Evolutionary conservation across 306 rosid species (phyloP), one percentile per base, ranked within the genome.

Genomic region (Dalbergia cochinchinensis): DNA sequence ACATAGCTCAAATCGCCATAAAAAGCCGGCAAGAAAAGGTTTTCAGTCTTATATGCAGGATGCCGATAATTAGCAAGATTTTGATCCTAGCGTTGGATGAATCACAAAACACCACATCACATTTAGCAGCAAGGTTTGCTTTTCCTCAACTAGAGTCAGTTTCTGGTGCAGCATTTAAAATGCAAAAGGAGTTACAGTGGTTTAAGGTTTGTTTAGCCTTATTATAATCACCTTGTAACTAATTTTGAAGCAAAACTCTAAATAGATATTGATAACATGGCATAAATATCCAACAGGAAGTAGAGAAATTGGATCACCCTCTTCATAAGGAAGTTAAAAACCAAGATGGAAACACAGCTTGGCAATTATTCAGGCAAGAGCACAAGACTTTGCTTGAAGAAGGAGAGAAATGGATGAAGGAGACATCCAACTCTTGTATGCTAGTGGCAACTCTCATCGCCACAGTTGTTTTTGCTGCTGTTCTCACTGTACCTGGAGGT

Each of bases 361-460:
- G 90, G 83, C 89, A 89, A 66, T 19, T 89, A 64, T 89, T 89
- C 84, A 87, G 57, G 71, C 68, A 74, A 39, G 89, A 89, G 70
- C 92, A 89, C 11, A 76, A 87, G 61, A 11, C 57, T 8, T 81
- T 87, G 64, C 85, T 51, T 50, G 86, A 80, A 74, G 79, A 78
- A 57, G 90, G 89, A 34, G 86, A 89, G 78, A 85, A 58, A 42
- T 89, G 92, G 92, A 85, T 83, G 81, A 90, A 85, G 84, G 89
- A 86, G 35, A 88, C 88, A 41, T 73, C 94, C 50, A 88, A 83
- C 70, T 86, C 89, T 26, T 88, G 89, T 31, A 78, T 79, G 85
- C 22, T 90, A 42, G 90, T 85, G 63, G 86, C 90, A 73, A 78
- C 92, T 72, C 87, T 90, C 7, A 88, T 90, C 11, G 92, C 87